phyloP scores from a whole-genome alignment of 345 rosid genomes.

The Noccaea caerulescens region DNA sequence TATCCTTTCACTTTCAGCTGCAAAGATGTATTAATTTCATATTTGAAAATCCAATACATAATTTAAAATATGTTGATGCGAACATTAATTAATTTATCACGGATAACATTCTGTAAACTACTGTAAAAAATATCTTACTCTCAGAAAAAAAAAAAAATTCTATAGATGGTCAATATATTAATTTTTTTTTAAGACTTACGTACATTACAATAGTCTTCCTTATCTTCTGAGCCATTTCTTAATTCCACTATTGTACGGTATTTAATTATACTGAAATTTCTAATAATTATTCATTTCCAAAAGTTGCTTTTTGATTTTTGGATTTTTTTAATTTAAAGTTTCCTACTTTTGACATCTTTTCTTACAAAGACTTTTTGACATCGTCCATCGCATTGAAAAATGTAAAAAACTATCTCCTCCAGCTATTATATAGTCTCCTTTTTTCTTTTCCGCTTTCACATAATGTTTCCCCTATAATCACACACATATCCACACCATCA shows the following conservation, averaged over 20 bases:
- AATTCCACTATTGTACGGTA: constrained; percentile 14
- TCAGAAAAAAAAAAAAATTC: no score
- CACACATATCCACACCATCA: constrained; percentile 36
- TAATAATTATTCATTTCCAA: neutral
- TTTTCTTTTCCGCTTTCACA: constrained; percentile 30
- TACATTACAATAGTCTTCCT: constrained; percentile 35
- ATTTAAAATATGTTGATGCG: neutral
- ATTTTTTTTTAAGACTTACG: constrained; percentile 21
- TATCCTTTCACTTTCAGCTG: constrained; percentile 11
- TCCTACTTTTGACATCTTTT: constrained; percentile 38
- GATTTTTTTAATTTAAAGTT: neutral
- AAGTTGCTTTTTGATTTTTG: constrained; percentile 31
- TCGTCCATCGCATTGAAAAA: constrained; percentile 33
- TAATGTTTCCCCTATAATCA: constrained; percentile 17
- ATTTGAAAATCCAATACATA: constrained; percentile 2
- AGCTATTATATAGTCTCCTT: constrained; percentile 50
- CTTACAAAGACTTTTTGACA: constrained; percentile 49
- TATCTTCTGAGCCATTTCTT: constrained; percentile 44
- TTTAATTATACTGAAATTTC: neutral
- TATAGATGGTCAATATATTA: neutral
- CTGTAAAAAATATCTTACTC: neutral
- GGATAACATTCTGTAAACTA: neutral
- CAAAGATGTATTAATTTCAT: constrained; percentile 16
- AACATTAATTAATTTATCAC: neutral
- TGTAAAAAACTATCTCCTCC: constrained; percentile 53